Percentiles rank a stretch among this genome's conserved stretches.
phyloP scores from a whole-genome alignment of 768 basidiomycete species.

The Hemileccinum impolitum region DNA sequence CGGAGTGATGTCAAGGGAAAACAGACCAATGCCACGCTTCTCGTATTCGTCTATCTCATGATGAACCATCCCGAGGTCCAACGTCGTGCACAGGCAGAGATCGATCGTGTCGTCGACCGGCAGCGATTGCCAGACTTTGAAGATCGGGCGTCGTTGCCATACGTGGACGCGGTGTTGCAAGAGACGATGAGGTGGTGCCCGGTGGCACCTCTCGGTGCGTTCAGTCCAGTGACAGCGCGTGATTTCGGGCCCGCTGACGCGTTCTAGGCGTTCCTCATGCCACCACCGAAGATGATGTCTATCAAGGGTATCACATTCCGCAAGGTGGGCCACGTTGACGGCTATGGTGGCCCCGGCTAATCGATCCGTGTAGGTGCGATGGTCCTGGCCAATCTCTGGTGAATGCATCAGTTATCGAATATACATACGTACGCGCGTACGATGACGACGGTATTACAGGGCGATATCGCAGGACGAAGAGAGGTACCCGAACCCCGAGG shows the following conservation, averaged over 20 bases:
- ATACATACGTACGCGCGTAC: not conserved
- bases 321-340: conserved; percentile 1
- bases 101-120: conserved; percentile 29
- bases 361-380: conserved; percentile 4
- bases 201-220: conserved; percentile 24
- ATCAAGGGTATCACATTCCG: conserved; percentile 36
- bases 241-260: not conserved
- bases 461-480: conserved; percentile 39
- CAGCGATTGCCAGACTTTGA: conserved; percentile 31
- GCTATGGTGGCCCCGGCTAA: not conserved
- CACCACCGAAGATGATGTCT: conserved; percentile 34
- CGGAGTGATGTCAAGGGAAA: not conserved
- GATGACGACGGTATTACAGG: conserved; percentile 22
- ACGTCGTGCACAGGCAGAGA: conserved; percentile 29
- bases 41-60: conserved; percentile 30
- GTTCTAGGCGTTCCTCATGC: conserved; percentile 40
- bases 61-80: conserved; percentile 28
- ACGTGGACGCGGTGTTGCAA: conserved; percentile 31
- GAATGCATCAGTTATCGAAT: not conserved
- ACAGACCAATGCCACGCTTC: conserved; percentile 26
- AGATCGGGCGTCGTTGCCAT: conserved; percentile 29
- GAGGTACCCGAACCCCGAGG: conserved; percentile 31
- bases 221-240: not conserved
- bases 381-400: conserved; percentile 15
- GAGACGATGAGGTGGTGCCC: conserved; percentile 33